Base-by-base conservation (phyloP, 2,329 filamentous ascomycete species). In the Aphanocladium album region DNA sequence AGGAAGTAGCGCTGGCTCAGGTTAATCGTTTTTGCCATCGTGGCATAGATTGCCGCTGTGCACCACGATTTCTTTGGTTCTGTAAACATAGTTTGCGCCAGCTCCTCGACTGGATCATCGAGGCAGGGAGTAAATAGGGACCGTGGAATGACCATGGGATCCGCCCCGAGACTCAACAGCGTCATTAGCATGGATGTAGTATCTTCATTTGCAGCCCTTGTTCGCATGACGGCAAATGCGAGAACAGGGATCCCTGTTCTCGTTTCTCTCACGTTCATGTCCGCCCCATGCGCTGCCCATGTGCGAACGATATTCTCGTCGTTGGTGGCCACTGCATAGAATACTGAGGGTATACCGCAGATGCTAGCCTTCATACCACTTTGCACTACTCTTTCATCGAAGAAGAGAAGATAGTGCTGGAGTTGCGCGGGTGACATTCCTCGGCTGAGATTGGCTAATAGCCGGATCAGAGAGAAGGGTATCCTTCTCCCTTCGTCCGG, bases 1-100 rank as follows among this genome's bases (percentile, higher is more conserved):
- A 75, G 60, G 37, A 65, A 70, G 56, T 75, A 75, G 2, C 72
- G 64, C 41, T 74, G 71, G 1, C 69, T 65, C 1, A 75, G 62
- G 60, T 69, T 73, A 14, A 68, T 47, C 1, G 68, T 69, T 45
- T 61, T 60, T 0, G 68, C 66, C 2, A 74, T 64, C 39, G 62
- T 68, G 12, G 47, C 33, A 14, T 66, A 62, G 12, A 67, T 60
- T 11, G 63, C 59, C 5, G 19, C 41, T 11, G 62, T 64, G 46
- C 70, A 72, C 71, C 69, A 71, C 9, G 35, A 39, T 17, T 6
- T 11, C 12, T 39, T 39, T 8, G 35, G 12, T 16, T 17, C 35
- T 39, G 11, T 4, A 39, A 17, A 39, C 35, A 5, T 4, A 16
- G 16, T 3, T 39, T 12, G 35, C 3, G 35, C 35, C 3, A 3